Evolutionary conservation across 768 basidiomycete genomes (phyloP).

Genomic region (Boletus bicolor): DNA sequence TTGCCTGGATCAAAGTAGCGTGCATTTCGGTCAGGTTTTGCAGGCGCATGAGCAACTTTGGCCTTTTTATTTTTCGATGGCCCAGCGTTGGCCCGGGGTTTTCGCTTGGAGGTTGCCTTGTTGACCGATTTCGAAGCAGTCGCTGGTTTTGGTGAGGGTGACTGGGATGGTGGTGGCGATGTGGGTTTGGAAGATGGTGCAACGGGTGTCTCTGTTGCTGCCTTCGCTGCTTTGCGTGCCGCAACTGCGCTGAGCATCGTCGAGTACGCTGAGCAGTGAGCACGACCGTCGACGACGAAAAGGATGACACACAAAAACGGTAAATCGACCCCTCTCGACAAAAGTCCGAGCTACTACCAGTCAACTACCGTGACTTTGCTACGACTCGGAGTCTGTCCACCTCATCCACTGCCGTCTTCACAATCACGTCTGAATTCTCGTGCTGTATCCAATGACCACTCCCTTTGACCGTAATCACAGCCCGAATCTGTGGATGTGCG

Average conservation of each 20-base stretch:
- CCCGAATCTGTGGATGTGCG: slow-evolving; percentile 2
- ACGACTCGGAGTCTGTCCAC: slow-evolving; percentile 7
- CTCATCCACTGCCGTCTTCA: slow-evolving; percentile 2
- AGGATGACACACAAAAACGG: background rate
- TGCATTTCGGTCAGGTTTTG: slow-evolving; percentile 14
- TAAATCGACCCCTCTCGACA: background rate
- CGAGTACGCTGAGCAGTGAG: background rate
- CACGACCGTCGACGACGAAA: background rate
- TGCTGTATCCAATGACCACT: slow-evolving; percentile 18
- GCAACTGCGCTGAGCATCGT: slow-evolving; percentile 71
- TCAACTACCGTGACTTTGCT: background rate
- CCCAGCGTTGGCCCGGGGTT: slow-evolving; percentile 28
- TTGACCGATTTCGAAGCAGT: background rate
- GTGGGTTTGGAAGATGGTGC: slow-evolving; percentile 12
- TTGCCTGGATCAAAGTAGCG: slow-evolving; percentile 37
- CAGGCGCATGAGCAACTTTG: slow-evolving; percentile 28
- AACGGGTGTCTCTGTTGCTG: slow-evolving; percentile 23
- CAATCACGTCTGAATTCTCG: slow-evolving; percentile 4
- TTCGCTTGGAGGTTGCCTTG: slow-evolving; percentile 45
- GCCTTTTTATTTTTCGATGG: slow-evolving; percentile 29
- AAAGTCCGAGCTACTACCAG: background rate
- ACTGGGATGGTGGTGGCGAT: slow-evolving; percentile 5
- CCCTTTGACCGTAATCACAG: slow-evolving; percentile 1
- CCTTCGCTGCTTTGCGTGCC: slow-evolving; percentile 60
- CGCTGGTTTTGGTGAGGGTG: slow-evolving; percentile 12